Evolutionary conservation across 1,139 yeast genomes (phyloP).

Genomic region (Debaryomyces sp.): DNA sequence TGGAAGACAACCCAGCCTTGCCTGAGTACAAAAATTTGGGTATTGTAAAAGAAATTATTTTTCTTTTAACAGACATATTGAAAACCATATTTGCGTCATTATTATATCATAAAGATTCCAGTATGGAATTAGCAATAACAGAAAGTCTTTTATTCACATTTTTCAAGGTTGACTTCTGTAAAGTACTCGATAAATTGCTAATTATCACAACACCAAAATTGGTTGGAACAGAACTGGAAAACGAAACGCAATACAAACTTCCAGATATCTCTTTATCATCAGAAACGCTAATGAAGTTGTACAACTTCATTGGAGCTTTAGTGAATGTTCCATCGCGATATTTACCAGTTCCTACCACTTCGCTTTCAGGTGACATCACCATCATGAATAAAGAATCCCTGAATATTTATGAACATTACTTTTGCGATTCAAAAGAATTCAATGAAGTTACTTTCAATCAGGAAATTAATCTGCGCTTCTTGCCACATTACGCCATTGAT

Average conservation of each 20-base stretch:
- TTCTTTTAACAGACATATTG: constrained; percentile 29
- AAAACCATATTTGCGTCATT: constrained; percentile 21
- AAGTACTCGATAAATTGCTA: constrained; percentile 25
- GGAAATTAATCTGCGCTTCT: constrained; percentile 22
- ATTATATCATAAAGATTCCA: constrained; percentile 12
- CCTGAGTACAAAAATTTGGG: constrained; percentile 21
- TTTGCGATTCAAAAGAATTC: constrained; percentile 16
- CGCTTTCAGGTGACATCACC: constrained; percentile 32
- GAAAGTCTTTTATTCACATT: constrained; percentile 26
- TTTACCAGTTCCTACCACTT: constrained; percentile 20
- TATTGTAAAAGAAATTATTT: constrained; percentile 32
- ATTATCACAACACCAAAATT: constrained; percentile 25
- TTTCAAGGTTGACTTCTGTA: constrained; percentile 27
- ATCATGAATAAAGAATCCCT: constrained; percentile 22
- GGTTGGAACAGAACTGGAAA: constrained; percentile 9
- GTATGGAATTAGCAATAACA: constrained; percentile 20
- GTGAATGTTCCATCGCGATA: constrained; percentile 25
- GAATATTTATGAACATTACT: constrained; percentile 24
- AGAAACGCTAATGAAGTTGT: constrained; percentile 30
- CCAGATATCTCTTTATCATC: constrained; percentile 32
- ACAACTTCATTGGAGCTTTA: constrained; percentile 28
- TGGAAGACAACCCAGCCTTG: constrained; percentile 16
- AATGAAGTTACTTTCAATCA: constrained; percentile 15
- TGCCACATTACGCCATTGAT: constrained; percentile 31
- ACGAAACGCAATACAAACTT: constrained; percentile 4